Evolutionary conservation across 208 protist species (phyloP).

Genomic region (Trypanosoma lewisi): DNA sequence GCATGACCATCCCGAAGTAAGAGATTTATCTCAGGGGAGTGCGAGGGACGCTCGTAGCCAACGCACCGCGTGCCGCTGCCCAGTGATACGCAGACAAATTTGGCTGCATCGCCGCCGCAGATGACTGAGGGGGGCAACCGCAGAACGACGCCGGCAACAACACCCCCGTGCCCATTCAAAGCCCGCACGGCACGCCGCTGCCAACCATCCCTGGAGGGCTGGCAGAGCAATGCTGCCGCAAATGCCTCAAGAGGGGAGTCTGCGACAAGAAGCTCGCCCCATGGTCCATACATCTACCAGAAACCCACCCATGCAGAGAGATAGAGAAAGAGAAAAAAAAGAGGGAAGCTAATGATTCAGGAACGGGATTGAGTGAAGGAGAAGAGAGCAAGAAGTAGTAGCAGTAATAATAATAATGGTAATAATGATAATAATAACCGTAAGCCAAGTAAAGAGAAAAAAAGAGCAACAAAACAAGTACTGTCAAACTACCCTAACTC

Average conservation of each 20-base stretch:
- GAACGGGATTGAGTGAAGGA: too few relatives aligned
- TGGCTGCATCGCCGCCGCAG: background rate
- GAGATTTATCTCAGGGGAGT: conserved; percentile 14
- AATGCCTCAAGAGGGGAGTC: conserved; percentile 22
- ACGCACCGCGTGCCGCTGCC: conserved; percentile 76
- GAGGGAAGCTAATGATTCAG: too few relatives aligned
- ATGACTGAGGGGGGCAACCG: conserved; percentile 19
- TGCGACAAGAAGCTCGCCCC: background rate
- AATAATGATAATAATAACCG: too few relatives aligned
- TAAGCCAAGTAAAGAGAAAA: too few relatives aligned
- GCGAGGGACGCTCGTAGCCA: conserved; percentile 21
- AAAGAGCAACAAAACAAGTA: too few relatives aligned
- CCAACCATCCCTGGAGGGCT: conserved; percentile 11
- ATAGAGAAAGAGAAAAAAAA: conserved; percentile 13
- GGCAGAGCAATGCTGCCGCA: conserved; percentile 13
- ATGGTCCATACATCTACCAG: conserved; percentile 10
- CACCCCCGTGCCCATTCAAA: conserved; percentile 8
- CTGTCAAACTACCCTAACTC: too few relatives aligned
- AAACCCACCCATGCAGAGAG: background rate
- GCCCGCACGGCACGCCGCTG: conserved; percentile 4
- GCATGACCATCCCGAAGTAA: conserved; percentile 78
- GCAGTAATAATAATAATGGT: too few relatives aligned
- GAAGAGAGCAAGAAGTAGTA: too few relatives aligned
- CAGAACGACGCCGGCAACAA: conserved; percentile 55
- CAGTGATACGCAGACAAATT: conserved; percentile 75